Percentiles rank a stretch among this genome's conserved stretches.
Evolutionary conservation across 1,284 basidiomycete species (phyloP).

Genomic region (Volvariella surrecta): DNA sequence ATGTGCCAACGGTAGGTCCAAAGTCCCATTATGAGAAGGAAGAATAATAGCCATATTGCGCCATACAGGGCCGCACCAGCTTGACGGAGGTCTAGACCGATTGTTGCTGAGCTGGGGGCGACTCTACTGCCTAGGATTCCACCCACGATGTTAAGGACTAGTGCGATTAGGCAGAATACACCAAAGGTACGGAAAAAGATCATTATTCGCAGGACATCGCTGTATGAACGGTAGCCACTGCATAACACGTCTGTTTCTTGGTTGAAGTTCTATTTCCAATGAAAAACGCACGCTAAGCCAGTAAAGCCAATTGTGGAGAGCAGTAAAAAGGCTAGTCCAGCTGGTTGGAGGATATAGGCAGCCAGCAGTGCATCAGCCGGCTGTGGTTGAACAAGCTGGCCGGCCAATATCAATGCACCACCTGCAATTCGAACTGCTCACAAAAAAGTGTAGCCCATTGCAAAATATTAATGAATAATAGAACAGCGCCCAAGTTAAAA

Average conservation of each 20-base stretch:
- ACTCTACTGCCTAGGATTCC: constrained; percentile 30
- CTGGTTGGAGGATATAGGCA: constrained; percentile 45
- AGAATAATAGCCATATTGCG: constrained; percentile 34
- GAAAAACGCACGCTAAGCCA: constrained; percentile 45
- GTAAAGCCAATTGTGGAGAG: constrained; percentile 51
- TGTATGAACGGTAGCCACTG: constrained; percentile 39
- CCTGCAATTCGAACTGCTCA: constrained; percentile 45
- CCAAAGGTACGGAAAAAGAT: constrained; percentile 30
- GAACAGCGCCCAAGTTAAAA: background rate
- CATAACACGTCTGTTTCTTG: constrained; percentile 11
- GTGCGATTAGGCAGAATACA: constrained; percentile 31
- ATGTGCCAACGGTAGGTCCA: constrained; percentile 41
- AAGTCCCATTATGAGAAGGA: constrained; percentile 32
- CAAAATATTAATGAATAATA: background rate
- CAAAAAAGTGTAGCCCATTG: background rate
- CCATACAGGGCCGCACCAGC: constrained; percentile 42
- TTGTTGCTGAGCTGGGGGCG: constrained; percentile 16
- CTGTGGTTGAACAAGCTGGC: constrained; percentile 24
- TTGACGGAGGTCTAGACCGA: constrained; percentile 36
- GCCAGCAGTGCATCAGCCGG: constrained; percentile 37
- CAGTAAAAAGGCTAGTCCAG: constrained; percentile 44
- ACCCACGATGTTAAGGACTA: constrained; percentile 46
- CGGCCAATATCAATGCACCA: constrained; percentile 46
- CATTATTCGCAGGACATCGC: constrained; percentile 30
- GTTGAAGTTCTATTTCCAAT: no score